These are phyloP conservation scores for Trichocladium uniseriatum DNA, from an alignment of 495 filamentous ascomycete genomes.

Conservation along the genomic window DNA sequence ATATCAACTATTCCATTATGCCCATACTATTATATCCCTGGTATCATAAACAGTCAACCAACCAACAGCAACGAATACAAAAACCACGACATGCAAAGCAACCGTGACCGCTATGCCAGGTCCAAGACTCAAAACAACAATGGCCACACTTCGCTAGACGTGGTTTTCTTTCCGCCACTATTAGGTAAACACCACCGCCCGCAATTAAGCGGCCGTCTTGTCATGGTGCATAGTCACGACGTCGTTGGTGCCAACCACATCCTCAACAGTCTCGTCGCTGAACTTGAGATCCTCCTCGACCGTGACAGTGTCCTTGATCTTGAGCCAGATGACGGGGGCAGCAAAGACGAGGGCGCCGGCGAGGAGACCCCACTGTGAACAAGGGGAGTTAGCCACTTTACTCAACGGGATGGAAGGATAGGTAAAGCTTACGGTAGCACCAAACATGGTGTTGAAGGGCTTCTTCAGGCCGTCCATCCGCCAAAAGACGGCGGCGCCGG, in stretches of 20 bases:
- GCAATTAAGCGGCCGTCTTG: no score
- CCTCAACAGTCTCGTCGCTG: constrained; percentile 66
- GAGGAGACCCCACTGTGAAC: constrained; percentile 60
- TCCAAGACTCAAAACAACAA: no score
- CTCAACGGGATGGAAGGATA: no score
- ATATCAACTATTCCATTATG: no score
- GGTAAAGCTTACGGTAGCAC: constrained; percentile 30
- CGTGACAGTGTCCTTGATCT: constrained; percentile 62
- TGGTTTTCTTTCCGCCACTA: no score
- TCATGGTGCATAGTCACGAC: no score
- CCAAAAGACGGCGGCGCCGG: constrained; percentile 85
- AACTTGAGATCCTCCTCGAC: constrained; percentile 75
- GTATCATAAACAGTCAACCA: background rate
- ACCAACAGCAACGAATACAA: background rate
- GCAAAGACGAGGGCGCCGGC: constrained; percentile 63
- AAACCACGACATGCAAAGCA: background rate
- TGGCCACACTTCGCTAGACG: no score
- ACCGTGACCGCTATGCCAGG: no score
- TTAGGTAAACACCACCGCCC: no score
- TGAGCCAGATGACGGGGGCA: constrained; percentile 68
- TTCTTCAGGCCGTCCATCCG: constrained; percentile 56
- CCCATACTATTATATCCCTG: background rate
- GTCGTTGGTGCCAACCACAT: constrained; percentile 38
- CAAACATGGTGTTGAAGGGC: constrained; percentile 56
- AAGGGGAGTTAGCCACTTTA: constrained; percentile 16